Conservation (phyloP, 306 rosid species). For the Quillaja saponaria region DNA sequence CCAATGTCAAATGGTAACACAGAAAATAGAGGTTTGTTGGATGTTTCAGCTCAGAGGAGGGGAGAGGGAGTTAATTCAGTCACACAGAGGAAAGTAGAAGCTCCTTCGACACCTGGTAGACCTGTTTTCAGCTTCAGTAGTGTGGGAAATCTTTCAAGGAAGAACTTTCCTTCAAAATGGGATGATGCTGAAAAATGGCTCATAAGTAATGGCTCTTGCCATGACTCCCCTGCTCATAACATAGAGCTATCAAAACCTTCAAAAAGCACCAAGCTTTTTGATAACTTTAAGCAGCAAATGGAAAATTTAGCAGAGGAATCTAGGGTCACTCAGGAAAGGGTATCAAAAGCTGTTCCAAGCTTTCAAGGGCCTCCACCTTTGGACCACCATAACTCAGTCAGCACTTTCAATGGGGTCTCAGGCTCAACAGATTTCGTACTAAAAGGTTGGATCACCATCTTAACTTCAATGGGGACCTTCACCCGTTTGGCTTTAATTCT, state of each 20-base stretch:
- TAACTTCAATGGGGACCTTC: conserved; percentile 30
- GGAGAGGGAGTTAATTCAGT: conserved; percentile 48
- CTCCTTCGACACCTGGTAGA: conserved; percentile 94
- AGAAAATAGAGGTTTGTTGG: conserved; percentile 40
- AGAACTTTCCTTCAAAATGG: conserved; percentile 91
- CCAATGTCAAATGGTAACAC: conserved; percentile 49
- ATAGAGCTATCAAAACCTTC: conserved; percentile 49
- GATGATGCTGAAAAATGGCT: conserved; percentile 99
- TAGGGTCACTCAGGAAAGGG: conserved; percentile 62
- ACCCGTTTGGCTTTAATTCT: conserved; percentile 3
- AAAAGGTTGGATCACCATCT: conserved; percentile 61
- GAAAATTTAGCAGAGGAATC: conserved; percentile 64
- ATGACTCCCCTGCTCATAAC: conserved; percentile 81
- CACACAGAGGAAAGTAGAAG: conserved; percentile 53
- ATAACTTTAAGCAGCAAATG: conserved; percentile 51
- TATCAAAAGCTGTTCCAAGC: conserved; percentile 53
- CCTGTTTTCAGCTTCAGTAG: conserved; percentile 76
- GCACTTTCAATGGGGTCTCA: conserved; percentile 50
- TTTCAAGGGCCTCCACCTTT: conserved; percentile 49
- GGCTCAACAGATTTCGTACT: conserved; percentile 61
- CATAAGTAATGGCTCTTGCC: conserved; percentile 62
- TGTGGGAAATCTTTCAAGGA: conserved; percentile 59
- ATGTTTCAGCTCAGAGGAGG: conserved; percentile 52
- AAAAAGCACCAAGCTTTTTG: conserved; percentile 47
- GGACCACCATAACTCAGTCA: conserved; percentile 51